Evolutionary conservation across 345 rosid species (phyloP), one percentile per base, ranked within the genome.

Genomic region (Nephelium lappaceum): DNA sequence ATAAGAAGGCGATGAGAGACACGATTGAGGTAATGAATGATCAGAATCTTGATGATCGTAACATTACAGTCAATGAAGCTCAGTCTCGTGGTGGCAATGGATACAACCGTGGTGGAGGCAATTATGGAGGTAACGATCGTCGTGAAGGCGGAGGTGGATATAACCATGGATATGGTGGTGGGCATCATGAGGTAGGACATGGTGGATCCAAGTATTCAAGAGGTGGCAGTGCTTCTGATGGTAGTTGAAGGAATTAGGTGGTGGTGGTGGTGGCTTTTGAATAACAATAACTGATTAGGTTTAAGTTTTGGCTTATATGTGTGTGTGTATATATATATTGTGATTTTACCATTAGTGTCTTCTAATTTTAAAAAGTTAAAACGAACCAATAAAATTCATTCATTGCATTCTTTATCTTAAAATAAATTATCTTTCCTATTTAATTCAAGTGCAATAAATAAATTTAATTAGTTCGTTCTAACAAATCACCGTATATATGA

Each of bases 21-120:
- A 97, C 98, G 1, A 95, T 95, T 3, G 95, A 93, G 36, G 94
- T 92, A 7, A 95, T 95, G 98, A 91, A 93, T 60, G 97, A 97
- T 0, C 97, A 89, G 82, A 82, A 88, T 55, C 97, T 95, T 0
- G 97, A 95, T 67, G 97, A 94, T 8, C 88, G 97, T 69, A 90
- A 84, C 69, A 90, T 95, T 18, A 95, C 95, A 0, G 95, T 95
- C 10, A 93, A 91, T 80, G 92, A 95, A 70, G 97, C 97, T 15
- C 98, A 91, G 78, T 89, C 97, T 0, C 96, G 97, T 0, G 87
- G 87, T 31, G 76, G 93, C 58, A 85, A 89, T 0, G 94, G 94
- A 0, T 86, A 88, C 0, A 88, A 94, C 0, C 86, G 89, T 0
- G 86, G 81, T 18, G 73, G 78, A 0, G 61, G 91, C 7, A 86